These are phyloP conservation scores for Chalciporus pseudorubinellus DNA, from an alignment of 768 basidiomycete species.

Conservation along the genomic window DNA sequence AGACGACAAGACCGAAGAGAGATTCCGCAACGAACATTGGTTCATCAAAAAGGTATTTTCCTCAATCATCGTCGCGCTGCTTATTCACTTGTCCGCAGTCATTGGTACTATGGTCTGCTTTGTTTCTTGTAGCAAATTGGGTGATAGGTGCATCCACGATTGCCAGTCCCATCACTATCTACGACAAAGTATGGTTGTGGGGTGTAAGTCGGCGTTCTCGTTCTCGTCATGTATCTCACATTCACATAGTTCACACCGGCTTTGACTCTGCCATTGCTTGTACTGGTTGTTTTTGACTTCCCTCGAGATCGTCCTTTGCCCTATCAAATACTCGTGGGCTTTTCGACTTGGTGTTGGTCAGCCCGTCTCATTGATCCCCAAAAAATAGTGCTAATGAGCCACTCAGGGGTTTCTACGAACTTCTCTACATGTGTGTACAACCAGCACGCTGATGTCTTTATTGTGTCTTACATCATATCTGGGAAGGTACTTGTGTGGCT, in stretches of 20 bases:
- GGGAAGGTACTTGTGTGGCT: conserved; percentile 43
- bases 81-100: conserved; percentile 30
- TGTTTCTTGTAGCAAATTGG: conserved; percentile 72
- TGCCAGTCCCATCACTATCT: conserved; percentile 39
- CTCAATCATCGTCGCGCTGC: not conserved
- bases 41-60: conserved; percentile 54
- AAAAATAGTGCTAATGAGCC: conserved; percentile 10
- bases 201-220: conserved; percentile 37
- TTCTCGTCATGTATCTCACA: not conserved
- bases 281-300: conserved; percentile 68
- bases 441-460: not conserved
- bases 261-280: conserved; percentile 60
- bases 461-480: conserved; percentile 9
- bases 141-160: conserved; percentile 55
- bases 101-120: conserved; percentile 58
- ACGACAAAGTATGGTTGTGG: conserved; percentile 64
- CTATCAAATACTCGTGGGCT: conserved; percentile 61
- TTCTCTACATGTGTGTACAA: conserved; percentile 43
- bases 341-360: conserved; percentile 66
- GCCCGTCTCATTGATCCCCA: conserved; percentile 12
- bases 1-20: conserved; percentile 53
- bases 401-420: conserved; percentile 56
- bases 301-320: conserved; percentile 56
- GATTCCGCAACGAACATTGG: conserved; percentile 67
- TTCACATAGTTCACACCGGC: conserved; percentile 48